Evolutionary conservation across 768 basidiomycete species (phyloP).

Genomic region (Russula foetens): DNA sequence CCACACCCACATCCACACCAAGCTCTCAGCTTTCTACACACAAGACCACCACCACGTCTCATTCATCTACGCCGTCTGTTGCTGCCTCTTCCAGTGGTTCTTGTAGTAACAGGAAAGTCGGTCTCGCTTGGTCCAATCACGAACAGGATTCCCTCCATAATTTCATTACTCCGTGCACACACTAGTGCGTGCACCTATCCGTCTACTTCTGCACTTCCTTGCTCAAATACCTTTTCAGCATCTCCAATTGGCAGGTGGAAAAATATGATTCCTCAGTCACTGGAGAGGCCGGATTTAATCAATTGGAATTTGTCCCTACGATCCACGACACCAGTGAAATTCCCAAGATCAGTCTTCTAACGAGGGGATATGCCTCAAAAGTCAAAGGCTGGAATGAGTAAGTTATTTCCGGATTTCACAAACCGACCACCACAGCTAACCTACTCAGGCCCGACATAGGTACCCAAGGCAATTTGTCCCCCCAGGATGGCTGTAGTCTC

Average conservation of each 20-base stretch:
- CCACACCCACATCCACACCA: not conserved
- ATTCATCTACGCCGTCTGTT: not conserved
- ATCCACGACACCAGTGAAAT: constrained; percentile 57
- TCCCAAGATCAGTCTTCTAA: constrained; percentile 31
- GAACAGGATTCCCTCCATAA: constrained; percentile 36
- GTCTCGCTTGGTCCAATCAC: constrained; percentile 62
- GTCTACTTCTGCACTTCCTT: constrained; percentile 1
- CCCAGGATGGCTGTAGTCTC: constrained; percentile 39
- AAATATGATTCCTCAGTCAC: constrained; percentile 28
- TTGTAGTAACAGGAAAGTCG: constrained; percentile 42
- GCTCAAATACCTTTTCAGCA: constrained; percentile 20
- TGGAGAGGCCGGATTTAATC: constrained; percentile 26
- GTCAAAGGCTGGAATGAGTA: constrained; percentile 73
- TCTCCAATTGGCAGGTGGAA: constrained; percentile 64
- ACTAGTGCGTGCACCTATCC: constrained; percentile 34
- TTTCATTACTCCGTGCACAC: constrained; percentile 36
- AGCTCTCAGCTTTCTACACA: not conserved
- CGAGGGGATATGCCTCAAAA: constrained; percentile 40
- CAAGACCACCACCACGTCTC: constrained; percentile 20
- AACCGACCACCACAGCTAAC: constrained; percentile 24
- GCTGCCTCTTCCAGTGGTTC: not conserved
- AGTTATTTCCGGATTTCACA: constrained; percentile 24
- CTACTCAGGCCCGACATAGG: constrained; percentile 54
- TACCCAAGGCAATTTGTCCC: constrained; percentile 52
- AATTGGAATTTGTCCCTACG: constrained; percentile 55